Percentiles rank a stretch among this genome's conserved stretches.
phyloP scores from a whole-genome alignment of 2,329 filamentous ascomycete species.

The Sarocladium kiliense region DNA sequence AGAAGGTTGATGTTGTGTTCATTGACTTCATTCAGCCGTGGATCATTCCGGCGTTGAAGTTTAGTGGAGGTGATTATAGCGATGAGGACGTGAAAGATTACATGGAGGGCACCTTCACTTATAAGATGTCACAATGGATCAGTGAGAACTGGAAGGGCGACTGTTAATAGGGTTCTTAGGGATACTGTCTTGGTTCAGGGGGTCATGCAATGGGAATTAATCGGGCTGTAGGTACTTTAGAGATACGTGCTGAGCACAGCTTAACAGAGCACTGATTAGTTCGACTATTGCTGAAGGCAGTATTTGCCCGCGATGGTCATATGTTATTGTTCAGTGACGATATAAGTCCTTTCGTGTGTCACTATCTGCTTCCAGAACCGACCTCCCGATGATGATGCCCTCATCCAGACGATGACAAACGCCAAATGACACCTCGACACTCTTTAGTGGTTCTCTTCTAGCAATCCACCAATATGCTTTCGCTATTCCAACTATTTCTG shows the following conservation, averaged over 20 bases:
- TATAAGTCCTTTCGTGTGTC: too few relatives aligned
- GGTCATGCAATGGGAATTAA: too few relatives aligned
- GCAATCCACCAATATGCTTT: not conserved
- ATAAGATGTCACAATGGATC: conserved; percentile 53
- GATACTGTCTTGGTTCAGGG: not conserved
- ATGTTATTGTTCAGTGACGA: too few relatives aligned
- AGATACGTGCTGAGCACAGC: too few relatives aligned
- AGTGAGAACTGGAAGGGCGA: conserved; percentile 50
- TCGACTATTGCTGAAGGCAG: too few relatives aligned
- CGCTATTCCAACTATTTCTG: not conserved
- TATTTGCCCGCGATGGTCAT: too few relatives aligned
- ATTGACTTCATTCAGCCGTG: conserved; percentile 86
- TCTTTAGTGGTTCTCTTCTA: not conserved
- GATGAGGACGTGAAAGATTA: conserved; percentile 45
- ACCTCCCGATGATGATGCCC: not conserved
- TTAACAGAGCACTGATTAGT: too few relatives aligned
- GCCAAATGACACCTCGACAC: not conserved
- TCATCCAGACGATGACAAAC: not conserved
- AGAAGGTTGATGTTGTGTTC: conserved; percentile 82
- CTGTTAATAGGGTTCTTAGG: conserved; percentile 26
- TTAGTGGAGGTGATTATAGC: conserved; percentile 46
- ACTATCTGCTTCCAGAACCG: too few relatives aligned
- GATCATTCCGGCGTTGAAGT: conserved; percentile 68
- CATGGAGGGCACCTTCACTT: conserved; percentile 49
- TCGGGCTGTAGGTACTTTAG: too few relatives aligned